phyloP scores from a whole-genome alignment of 495 filamentous ascomycete genomes.

The Penicillium salamii region DNA sequence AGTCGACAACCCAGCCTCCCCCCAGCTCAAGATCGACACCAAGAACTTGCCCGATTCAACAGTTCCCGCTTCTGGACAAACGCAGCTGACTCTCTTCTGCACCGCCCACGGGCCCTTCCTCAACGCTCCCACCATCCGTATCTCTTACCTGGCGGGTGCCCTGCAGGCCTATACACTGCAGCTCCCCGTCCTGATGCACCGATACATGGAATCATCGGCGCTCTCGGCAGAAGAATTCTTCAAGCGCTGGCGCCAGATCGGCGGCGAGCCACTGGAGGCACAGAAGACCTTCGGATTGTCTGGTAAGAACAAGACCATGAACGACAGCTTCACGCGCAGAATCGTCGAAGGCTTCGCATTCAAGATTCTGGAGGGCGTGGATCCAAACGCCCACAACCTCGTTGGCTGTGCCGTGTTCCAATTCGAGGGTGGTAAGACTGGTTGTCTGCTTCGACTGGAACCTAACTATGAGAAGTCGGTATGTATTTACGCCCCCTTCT shows the following conservation, averaged over 20 bases:
- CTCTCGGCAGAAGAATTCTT: constrained; percentile 91
- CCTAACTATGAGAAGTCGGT: constrained; percentile 91
- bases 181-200: constrained; percentile 83
- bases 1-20: constrained; percentile 72
- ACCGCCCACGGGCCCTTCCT: constrained; percentile 79
- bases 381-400: constrained; percentile 88
- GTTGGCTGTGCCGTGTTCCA: constrained; percentile 94
- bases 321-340: constrained; percentile 56
- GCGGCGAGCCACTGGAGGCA: constrained; percentile 77
- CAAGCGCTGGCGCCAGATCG: constrained; percentile 98
- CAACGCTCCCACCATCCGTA: constrained; percentile 84
- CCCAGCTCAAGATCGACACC: constrained; percentile 73
- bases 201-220: constrained; percentile 91
- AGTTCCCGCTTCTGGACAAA: constrained; percentile 71
- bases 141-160: constrained; percentile 90
- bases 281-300: constrained; percentile 76
- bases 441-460: constrained; percentile 89
- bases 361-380: constrained; percentile 80
- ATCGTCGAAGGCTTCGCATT: constrained; percentile 80
- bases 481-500: constrained; percentile 10
- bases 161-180: constrained; percentile 90
- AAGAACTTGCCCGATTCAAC: constrained; percentile 85
- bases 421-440: constrained; percentile 79
- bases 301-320: constrained; percentile 49
- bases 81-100: constrained; percentile 92